Conservation (phyloP, 2,329 filamentous ascomycete genomes). For the Laburnicola sp. region DNA sequence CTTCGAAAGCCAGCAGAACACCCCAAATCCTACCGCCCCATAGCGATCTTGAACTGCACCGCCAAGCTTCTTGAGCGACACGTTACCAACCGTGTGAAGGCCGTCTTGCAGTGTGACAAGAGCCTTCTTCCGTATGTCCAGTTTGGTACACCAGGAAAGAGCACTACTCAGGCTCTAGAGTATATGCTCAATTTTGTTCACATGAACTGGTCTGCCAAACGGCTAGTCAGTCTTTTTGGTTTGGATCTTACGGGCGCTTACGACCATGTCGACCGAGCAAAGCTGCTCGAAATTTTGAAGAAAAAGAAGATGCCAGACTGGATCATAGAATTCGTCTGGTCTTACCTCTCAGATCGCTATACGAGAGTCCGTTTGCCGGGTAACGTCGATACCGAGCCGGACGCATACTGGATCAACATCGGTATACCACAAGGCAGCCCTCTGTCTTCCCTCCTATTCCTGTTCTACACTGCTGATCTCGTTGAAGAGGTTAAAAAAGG, state of each 20-base stretch:
- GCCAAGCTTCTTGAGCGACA: slow-evolving; percentile 30
- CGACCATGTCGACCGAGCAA: slow-evolving; percentile 1
- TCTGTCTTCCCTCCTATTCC: too few species aligned
- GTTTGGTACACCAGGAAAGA: slow-evolving; percentile 1
- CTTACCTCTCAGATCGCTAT: slow-evolving; percentile 1
- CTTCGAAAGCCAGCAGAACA: slow-evolving; percentile 18
- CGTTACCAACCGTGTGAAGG: slow-evolving; percentile 20
- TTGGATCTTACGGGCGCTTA: slow-evolving; percentile 7
- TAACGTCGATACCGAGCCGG: too few species aligned
- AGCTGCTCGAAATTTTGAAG: neutral
- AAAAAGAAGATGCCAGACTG: slow-evolving; percentile 4
- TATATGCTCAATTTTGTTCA: neutral
- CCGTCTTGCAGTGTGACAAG: neutral
- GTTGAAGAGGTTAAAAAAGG: too few species aligned
- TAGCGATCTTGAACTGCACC: slow-evolving; percentile 25
- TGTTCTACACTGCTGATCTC: too few species aligned
- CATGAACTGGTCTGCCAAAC: neutral
- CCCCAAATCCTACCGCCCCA: slow-evolving; percentile 29
- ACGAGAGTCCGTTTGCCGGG: slow-evolving; percentile 1
- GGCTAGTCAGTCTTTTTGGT: neutral
- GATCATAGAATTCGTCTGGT: slow-evolving; percentile 1
- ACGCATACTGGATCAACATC: neutral
- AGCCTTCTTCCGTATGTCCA: neutral
- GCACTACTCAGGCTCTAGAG: slow-evolving; percentile 2
- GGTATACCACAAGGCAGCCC: slow-evolving; percentile 3